These are phyloP conservation scores for Vigna mungo DNA, from an alignment of 306 rosid genomes.

Conservation along the genomic window DNA sequence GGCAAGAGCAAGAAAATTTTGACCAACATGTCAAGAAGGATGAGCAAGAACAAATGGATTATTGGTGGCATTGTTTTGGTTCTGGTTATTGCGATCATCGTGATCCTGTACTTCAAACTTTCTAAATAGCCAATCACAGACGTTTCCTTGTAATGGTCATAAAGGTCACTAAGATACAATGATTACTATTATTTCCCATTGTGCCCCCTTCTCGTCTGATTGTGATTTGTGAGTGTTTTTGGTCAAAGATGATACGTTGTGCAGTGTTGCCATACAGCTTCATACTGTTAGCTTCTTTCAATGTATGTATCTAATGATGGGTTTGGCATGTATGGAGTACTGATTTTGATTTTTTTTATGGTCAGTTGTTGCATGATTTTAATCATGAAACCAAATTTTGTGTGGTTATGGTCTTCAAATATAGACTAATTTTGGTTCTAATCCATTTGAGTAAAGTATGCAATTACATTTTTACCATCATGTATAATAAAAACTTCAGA, in stretches of 20 bases:
- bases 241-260: conserved; percentile 47
- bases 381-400: conserved; percentile 28
- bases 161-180: conserved; percentile 33
- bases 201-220: conserved; percentile 18
- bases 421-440: conserved; percentile 33
- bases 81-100: conserved; percentile 67
- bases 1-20: conserved; percentile 86
- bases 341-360: conserved; percentile 16
- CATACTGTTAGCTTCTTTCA: conserved; percentile 34
- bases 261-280: conserved; percentile 48
- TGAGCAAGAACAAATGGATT: conserved; percentile 88
- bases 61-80: conserved; percentile 61
- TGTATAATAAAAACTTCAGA: not conserved
- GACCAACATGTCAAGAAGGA: conserved; percentile 78
- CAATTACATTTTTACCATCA: not conserved
- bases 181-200: conserved; percentile 31
- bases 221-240: conserved; percentile 58
- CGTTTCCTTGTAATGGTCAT: conserved; percentile 43
- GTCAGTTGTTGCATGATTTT: conserved; percentile 31
- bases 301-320: conserved; percentile 37
- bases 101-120: conserved; percentile 88
- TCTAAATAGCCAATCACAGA: conserved; percentile 48
- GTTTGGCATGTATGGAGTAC: conserved; percentile 41
- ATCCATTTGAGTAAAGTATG: not conserved
- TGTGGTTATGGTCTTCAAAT: conserved; percentile 36